These are phyloP conservation scores for Fusarium keratoplasticum DNA, from an alignment of 2,329 filamentous ascomycete species.

Conservation along the genomic window DNA sequence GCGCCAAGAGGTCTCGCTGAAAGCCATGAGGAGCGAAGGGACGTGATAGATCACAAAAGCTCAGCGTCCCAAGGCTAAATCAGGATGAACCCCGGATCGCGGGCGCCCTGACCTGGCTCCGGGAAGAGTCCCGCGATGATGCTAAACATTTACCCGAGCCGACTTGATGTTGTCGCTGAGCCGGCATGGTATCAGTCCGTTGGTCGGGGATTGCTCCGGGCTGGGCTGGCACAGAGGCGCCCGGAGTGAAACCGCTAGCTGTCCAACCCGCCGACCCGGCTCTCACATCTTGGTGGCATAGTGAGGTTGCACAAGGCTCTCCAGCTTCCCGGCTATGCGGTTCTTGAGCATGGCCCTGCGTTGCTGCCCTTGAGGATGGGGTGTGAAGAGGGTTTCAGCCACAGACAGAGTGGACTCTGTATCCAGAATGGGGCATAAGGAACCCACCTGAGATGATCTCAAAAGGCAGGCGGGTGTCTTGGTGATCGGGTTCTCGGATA, in stretches of 20 bases:
- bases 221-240: not conserved
- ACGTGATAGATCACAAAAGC: slow-evolving; percentile 26
- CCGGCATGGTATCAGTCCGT: not conserved
- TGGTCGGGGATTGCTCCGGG: not conserved
- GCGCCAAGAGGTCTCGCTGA: slow-evolving; percentile 21
- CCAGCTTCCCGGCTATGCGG: not conserved
- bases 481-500: slow-evolving; percentile 2
- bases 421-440: not conserved
- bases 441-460: slow-evolving; percentile 5
- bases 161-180: not conserved
- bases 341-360: not conserved
- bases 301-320: slow-evolving; percentile 1
- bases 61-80: not conserved
- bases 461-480: not conserved
- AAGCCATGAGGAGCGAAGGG: slow-evolving; percentile 21
- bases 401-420: not conserved
- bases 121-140: not conserved
- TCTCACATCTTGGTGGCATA: not conserved
- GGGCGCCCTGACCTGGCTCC: not conserved
- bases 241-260: not conserved
- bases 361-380: not conserved
- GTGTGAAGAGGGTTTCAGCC: not conserved
- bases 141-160: not conserved
- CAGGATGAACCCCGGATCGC: not conserved
- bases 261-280: not conserved